phyloP scores from a whole-genome alignment of 129 eudicot genomes.

The Flaveria ramosissima region DNA sequence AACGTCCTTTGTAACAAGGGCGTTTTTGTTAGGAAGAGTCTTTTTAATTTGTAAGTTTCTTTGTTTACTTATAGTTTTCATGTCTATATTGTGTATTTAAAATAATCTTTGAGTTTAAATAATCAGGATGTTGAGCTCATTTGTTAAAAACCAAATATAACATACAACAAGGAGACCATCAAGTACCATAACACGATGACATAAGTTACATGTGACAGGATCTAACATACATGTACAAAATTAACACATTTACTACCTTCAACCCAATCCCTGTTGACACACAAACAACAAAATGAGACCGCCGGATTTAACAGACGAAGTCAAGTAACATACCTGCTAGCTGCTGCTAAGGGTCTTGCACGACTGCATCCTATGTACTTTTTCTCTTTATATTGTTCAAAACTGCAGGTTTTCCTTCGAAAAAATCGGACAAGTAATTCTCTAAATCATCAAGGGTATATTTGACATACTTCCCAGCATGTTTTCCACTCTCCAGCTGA shows the following conservation, averaged over 20 bases:
- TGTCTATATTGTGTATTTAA: slow-evolving; percentile 5
- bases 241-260: slow-evolving; percentile 50
- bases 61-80: too few species aligned
- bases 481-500: slow-evolving; percentile 82
- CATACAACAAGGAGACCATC: slow-evolving; percentile 24
- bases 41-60: too few species aligned
- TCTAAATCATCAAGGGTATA: slow-evolving; percentile 82
- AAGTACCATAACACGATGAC: slow-evolving; percentile 23
- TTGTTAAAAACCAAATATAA: slow-evolving; percentile 4
- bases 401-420: slow-evolving; percentile 77
- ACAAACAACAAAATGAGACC: slow-evolving; percentile 36
- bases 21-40: slow-evolving; percentile 16
- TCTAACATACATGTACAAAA: slow-evolving; percentile 62
- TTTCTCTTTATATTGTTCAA: slow-evolving; percentile 79
- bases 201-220: slow-evolving; percentile 40
- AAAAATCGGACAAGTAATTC: slow-evolving; percentile 68
- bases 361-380: slow-evolving; percentile 52
- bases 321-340: slow-evolving; percentile 48
- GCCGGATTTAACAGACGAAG: slow-evolving; percentile 33
- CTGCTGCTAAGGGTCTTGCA: slow-evolving; percentile 40
- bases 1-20: slow-evolving; percentile 15
- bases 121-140: slow-evolving; percentile 15
- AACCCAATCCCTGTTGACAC: slow-evolving; percentile 45
- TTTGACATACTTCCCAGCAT: slow-evolving; percentile 86
- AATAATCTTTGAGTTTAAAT: background rate